Evolutionary conservation across 257 asterid genomes (phyloP), one percentile per base, ranked within the genome.

Genomic region (Anisodus acutangulus): DNA sequence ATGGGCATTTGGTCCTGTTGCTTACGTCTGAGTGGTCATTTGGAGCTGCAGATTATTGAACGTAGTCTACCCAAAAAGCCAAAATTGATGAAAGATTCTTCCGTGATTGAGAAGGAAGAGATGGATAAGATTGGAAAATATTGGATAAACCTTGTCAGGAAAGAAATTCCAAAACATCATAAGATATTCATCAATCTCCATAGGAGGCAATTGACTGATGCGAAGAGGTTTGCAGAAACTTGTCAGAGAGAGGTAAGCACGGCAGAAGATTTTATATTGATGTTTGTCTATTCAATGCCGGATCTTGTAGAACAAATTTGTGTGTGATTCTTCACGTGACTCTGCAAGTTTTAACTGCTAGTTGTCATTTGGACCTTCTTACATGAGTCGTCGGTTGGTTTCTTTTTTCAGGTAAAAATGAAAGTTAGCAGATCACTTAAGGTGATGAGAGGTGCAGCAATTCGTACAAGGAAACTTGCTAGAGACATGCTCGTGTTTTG

Each of bases 161-260:
- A 93, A 89, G 99, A 97, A 86, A 95, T 97, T 47, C 98, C 98
- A 2, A 97, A 89, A 88, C 98, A 97, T 87, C 97, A 93, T 71
- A 93, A 94, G 88, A 83, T 78, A 86, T 97, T 97, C 88, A 85
- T 90, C 72, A 95, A 87, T 81, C 90, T 89, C 83, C 93, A 95
- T 87, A 94, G 91, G 89, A 95, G 91, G 92, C 98, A 95, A 86
- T 80, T 94, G 81, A 84, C 87, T 43, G 99, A 97, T 85, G 99
- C 97, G 58, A 97, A 95, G 93, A 92, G 98, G 90, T 89, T 93
- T 11, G 86, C 97, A 37, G 99, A 97, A 84, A 85, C 89, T 83
- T 97, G 99, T 91, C 99, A 95, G 91, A 93, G 98, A 93, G 99
- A 97, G 95, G 98, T 93, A 90, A 67, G 89, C 82, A 60, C 45